A percentile compares a stretch with the other conserved stretches of the same genome.
These are phyloP conservation scores for Sugiyamaella japonica DNA, from an alignment of 1,139 yeast genomes.

Conservation along the genomic window DNA sequence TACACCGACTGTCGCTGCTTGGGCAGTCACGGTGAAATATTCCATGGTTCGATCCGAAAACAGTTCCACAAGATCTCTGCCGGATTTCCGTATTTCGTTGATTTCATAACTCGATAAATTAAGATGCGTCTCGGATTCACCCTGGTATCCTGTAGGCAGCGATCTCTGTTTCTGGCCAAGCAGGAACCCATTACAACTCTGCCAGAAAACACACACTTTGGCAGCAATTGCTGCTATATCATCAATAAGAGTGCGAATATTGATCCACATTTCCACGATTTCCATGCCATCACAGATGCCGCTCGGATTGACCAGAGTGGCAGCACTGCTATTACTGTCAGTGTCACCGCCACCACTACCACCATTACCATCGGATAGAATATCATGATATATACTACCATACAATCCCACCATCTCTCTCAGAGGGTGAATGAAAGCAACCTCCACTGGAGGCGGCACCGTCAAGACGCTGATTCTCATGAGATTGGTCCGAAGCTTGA, in stretches of 20 bases:
- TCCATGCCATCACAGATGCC: constrained; percentile 47
- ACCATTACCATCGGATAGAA: constrained; percentile 12
- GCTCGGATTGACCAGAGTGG: constrained; percentile 1
- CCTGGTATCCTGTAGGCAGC: constrained; percentile 47
- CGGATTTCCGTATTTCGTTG: constrained; percentile 32
- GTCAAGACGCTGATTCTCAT: constrained; percentile 38
- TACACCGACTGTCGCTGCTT: background rate
- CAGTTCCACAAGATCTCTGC: constrained; percentile 36
- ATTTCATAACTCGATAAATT: constrained; percentile 35
- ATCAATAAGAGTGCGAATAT: constrained; percentile 49
- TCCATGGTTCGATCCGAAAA: constrained; percentile 26
- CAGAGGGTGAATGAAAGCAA: constrained; percentile 29
- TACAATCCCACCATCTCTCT: constrained; percentile 20
- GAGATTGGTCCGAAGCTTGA: constrained; percentile 38
- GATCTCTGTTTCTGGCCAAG: constrained; percentile 47
- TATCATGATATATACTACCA: constrained; percentile 10
- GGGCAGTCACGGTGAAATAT: constrained; percentile 10
- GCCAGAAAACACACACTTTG: constrained; percentile 50
- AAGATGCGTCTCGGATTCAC: constrained; percentile 42
- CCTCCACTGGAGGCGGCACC: constrained; percentile 32
- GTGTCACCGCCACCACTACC: background rate
- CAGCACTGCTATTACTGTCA: background rate
- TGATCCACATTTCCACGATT: constrained; percentile 56
- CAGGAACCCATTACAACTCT: constrained; percentile 47
- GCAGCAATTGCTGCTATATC: constrained; percentile 39